phyloP scores from a whole-genome alignment of 768 basidiomycete genomes.

The Pisolithus albus region DNA sequence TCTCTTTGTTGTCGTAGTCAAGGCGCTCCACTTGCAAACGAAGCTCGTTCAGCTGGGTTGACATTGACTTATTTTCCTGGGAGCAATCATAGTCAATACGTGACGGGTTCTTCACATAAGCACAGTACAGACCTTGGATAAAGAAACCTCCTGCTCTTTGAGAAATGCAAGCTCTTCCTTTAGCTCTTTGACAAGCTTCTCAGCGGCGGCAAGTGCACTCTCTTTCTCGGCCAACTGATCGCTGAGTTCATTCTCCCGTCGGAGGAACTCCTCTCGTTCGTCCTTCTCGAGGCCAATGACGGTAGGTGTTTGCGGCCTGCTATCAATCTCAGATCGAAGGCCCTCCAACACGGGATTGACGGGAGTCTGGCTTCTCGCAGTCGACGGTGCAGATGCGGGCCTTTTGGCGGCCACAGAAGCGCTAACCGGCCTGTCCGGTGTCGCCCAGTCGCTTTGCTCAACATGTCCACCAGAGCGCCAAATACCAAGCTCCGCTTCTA shows the following conservation, averaged over 20 bases:
- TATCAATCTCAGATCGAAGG: constrained; percentile 64
- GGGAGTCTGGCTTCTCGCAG: constrained; percentile 66
- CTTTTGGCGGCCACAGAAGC: constrained; percentile 41
- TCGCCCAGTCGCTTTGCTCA: constrained; percentile 77
- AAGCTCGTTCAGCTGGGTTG: constrained; percentile 87
- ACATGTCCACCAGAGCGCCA: constrained; percentile 89
- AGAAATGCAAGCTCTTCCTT: constrained; percentile 84
- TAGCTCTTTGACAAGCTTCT: constrained; percentile 83
- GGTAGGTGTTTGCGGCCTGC: constrained; percentile 89
- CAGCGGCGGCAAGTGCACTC: constrained; percentile 66
- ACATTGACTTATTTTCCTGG: constrained; percentile 92
- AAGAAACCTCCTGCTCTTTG: constrained; percentile 80
- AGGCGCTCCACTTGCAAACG: constrained; percentile 86
- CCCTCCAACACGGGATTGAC: constrained; percentile 69
- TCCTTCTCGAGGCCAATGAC: constrained; percentile 88
- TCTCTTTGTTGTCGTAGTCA: constrained; percentile 95
- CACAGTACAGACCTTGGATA: constrained; percentile 54
- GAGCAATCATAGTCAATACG: constrained; percentile 5
- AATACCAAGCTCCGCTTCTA: constrained; percentile 84
- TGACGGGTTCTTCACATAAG: constrained; percentile 1
- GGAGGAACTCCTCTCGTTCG: constrained; percentile 94
- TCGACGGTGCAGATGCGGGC: constrained; percentile 51
- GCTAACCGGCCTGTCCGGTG: constrained; percentile 49
- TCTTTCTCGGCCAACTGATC: constrained; percentile 92
- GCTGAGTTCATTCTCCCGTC: constrained; percentile 92